These are phyloP conservation scores for Fusarium decemcellulare DNA, from an alignment of 2,329 filamentous ascomycete genomes.

Conservation along the genomic window DNA sequence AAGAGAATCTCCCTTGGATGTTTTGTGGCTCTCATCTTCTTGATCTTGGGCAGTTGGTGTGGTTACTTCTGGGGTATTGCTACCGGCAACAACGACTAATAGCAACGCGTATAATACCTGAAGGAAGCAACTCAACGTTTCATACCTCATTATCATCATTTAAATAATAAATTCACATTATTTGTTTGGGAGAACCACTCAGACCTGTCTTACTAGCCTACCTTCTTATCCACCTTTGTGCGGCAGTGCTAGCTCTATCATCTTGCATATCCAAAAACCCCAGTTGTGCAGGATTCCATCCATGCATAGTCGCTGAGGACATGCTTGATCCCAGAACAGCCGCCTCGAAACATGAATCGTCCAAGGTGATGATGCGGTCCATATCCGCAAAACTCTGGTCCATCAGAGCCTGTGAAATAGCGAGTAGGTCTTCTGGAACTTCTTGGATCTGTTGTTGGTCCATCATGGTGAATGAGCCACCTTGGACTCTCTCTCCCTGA, in stretches of 20 bases:
- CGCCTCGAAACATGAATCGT: slow-evolving; percentile 1
- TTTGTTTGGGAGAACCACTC: too few species aligned
- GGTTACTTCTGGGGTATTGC: slow-evolving; percentile 10
- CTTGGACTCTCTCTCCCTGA: neutral
- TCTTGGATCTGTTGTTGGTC: neutral
- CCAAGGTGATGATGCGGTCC: slow-evolving; percentile 9
- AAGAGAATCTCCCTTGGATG: neutral
- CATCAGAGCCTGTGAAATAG: slow-evolving; percentile 9
- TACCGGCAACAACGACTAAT: slow-evolving; percentile 5
- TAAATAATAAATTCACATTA: too few species aligned
- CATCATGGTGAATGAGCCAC: neutral
- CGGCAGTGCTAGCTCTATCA: neutral
- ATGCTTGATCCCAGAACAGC: neutral
- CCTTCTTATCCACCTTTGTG: too few species aligned
- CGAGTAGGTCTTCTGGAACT: slow-evolving; percentile 1
- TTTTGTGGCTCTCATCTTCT: neutral
- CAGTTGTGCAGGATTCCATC: neutral
- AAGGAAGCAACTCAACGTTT: too few species aligned
- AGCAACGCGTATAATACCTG: too few species aligned
- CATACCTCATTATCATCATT: too few species aligned
- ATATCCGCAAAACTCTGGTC: slow-evolving; percentile 11
- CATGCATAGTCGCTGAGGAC: neutral
- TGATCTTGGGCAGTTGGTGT: slow-evolving; percentile 9
- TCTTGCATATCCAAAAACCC: neutral
- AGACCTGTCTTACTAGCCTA: too few species aligned